Evolutionary conservation across 1,139 yeast genomes (phyloP), one percentile per base, ranked within the genome.

Genomic region (Magnusiomyces starmeri): DNA sequence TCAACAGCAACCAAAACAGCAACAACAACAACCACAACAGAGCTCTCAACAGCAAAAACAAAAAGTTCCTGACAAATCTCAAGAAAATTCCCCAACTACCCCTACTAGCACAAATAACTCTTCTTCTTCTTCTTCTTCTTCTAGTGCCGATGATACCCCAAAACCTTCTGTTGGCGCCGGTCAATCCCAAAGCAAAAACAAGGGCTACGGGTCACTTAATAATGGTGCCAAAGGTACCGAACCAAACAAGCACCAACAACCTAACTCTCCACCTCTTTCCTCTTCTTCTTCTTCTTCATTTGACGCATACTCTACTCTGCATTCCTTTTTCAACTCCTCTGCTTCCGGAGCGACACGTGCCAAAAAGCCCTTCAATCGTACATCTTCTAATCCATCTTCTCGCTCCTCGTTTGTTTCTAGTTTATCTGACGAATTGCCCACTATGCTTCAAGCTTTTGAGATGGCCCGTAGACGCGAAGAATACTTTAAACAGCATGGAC

Each of bases 391-490:
- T 20, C 56, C 63, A 12, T 50, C 48, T 16, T 29, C 39, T 3
- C 16, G 29, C 3, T 50, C 49, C 7, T 45, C 62, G 16, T 51
- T 58, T 2, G 54, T 50, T 32, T 56, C 64, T 2, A 56, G 64
- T 12, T 57, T 64, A 9, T 54, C 64, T 1, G 67, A 64, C 10
- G 68, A 63, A 34, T 50, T 64, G 25, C 66, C 66, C 8, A 51
- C 56, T 14, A 53, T 65, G 52, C 45, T 65, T 59, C 60, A 57
- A 21, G 68, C 66, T 6, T 65, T 65, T 51, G 65, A 63, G 35
- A 42, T 53, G 20, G 65, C 62, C 21, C 51, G 51, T 20, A 57
- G 56, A 42, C 56, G 55, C 12, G 57, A 57, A 32, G 56, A 59
- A 44, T 54, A 46, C 25, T 50, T 25, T 26, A 46, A 51, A 24